A percentile compares a stretch with the other conserved stretches of the same genome.
Conservation (phyloP, 2,329 filamentous ascomycete genomes). For the Aspergillus latus region DNA sequence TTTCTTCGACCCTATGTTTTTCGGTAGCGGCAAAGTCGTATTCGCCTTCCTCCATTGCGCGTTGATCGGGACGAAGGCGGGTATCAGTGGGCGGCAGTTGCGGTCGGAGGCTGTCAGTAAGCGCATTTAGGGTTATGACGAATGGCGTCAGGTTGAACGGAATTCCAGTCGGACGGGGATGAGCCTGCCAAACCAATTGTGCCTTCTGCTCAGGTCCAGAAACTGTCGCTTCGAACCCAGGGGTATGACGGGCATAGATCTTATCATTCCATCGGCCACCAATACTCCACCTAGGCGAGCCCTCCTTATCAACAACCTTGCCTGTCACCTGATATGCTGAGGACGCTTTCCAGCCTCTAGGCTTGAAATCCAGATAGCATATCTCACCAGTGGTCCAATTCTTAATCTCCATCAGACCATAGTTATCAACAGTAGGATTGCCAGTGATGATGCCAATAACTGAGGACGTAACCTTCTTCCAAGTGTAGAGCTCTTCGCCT, state of each 20-base stretch:
- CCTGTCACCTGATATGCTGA: conserved; percentile 87
- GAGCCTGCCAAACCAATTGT: conserved; percentile 90
- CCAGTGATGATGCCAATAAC: conserved; percentile 99
- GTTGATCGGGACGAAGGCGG: conserved; percentile 86
- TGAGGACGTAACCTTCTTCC: conserved; percentile 97
- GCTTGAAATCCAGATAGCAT: conserved; percentile 89
- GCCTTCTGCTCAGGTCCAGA: conserved; percentile 66
- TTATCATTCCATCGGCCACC: conserved; percentile 97
- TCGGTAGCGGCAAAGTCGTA: conserved; percentile 91
- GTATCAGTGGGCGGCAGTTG: conserved; percentile 91
- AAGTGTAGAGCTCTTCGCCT: conserved; percentile 86
- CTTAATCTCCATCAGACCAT: conserved; percentile 94
- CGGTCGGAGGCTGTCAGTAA: conserved; percentile 75
- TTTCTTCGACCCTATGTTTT: conserved; percentile 93
- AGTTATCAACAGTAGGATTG: conserved; percentile 95
- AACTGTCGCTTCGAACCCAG: conserved; percentile 72
- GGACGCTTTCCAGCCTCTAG: conserved; percentile 91
- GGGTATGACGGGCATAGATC: conserved; percentile 88
- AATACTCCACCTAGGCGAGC: conserved; percentile 82
- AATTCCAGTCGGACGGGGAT: conserved; percentile 75
- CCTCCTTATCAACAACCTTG: conserved; percentile 75
- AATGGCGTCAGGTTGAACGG: conserved; percentile 98
- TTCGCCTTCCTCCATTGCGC: conserved; percentile 97
- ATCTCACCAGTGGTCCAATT: conserved; percentile 95
- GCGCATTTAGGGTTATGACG: conserved; percentile 87